Evolutionary conservation across 208 protist species (phyloP).

Genomic region (Leishmania guyanensis): DNA sequence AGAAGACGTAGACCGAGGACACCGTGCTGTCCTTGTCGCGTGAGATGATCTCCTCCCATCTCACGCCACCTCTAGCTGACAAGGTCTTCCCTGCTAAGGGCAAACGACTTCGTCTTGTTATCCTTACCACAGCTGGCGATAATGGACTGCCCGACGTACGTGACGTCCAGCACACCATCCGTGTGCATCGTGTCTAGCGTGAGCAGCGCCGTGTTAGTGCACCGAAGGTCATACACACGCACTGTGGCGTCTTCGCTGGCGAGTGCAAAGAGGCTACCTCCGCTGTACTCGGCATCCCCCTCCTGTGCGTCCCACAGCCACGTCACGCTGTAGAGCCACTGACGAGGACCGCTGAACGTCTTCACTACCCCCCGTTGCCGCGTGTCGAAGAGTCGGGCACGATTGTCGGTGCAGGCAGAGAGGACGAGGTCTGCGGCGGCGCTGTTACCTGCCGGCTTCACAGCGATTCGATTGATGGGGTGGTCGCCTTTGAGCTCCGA

Average conservation of each 20-base stretch:
- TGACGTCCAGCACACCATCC: conserved; percentile 80
- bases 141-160: conserved; percentile 59
- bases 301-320: conserved; percentile 73
- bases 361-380: conserved; percentile 55
- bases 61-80: not conserved
- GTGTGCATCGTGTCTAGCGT: conserved; percentile 79
- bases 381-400: conserved; percentile 79
- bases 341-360: conserved; percentile 75
- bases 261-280: conserved; percentile 56
- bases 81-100: conserved; percentile 43
- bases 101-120: conserved; percentile 74
- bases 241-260: conserved; percentile 74
- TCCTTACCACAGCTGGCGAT: conserved; percentile 84
- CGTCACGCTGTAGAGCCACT: conserved; percentile 81
- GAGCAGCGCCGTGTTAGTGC: conserved; percentile 55
- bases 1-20: not conserved
- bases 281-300: conserved; percentile 32
- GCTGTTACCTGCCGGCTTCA: conserved; percentile 39
- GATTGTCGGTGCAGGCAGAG: conserved; percentile 81
- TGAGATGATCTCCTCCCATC: too few relatives aligned
- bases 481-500: conserved; percentile 63
- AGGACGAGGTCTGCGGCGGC: conserved; percentile 63
- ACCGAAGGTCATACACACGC: conserved; percentile 78
- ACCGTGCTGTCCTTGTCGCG: not conserved
- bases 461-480: conserved; percentile 64